Evolutionary conservation across 1,139 yeast species (phyloP), one percentile per base, ranked within the genome.

Genomic region (Debaryomyces coudertii): DNA sequence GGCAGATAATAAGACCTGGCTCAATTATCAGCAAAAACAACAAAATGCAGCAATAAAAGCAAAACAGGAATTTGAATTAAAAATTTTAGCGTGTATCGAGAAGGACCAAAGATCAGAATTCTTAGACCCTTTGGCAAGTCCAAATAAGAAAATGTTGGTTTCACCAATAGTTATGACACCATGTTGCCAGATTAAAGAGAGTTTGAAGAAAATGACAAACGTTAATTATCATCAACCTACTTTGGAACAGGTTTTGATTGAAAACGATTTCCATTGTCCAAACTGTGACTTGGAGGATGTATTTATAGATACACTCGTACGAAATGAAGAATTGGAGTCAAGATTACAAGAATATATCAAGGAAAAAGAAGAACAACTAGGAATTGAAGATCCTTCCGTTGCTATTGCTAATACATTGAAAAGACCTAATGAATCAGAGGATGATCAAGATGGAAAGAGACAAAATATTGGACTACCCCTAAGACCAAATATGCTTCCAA

Each of bases 1-100:
- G 56, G 98, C 99, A 0, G 99, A 93, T 69, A 82, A 84, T 42
- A 87, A 86, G 57, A 87, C 98, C 0, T 95, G 99, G 99, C 83
- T 85, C 48, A 82, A 77, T 45, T 90, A 83, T 62, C 96, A 90
- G 64, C 83, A 85, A 55, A 84, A 85, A 58, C 84, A 81, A 50
- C 73, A 71, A 51, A 72, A 71, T 54, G 78, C 79, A 5, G 76
- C 67, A 60, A 55, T 80, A 80, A 71, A 80, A 47, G 77, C 77
- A 2, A 68, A 66, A 50, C 67, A 61, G 39, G 78, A 73, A 48
- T 73, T 66, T 51, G 78, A 75, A 35, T 56, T 52, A 42, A 68
- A 68, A 42, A 60, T 75, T 2, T 52, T 71, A 11, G 69, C 62
- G 34, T 56, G 60, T 30, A 68, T 74, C 14, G 71, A 72, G 34